Base-by-base conservation (phyloP, 2,329 filamentous ascomycete species). In the Cercospora sesami region DNA sequence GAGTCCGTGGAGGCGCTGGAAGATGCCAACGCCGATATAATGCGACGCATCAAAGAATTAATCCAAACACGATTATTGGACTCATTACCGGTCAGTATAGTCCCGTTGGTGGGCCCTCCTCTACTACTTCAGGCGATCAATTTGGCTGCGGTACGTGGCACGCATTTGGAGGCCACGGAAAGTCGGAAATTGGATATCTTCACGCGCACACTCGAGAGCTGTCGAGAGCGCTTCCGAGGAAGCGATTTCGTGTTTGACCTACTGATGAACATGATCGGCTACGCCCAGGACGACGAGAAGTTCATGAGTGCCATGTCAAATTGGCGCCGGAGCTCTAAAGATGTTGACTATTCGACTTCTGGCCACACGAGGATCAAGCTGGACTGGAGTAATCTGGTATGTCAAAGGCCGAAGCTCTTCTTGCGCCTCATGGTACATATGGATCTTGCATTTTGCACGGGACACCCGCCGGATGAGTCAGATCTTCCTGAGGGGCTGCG, bases 81-180 rank as follows among this genome's bases (percentile, higher is more conserved):
- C 33, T 68, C 63, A n/a, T 33, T 72, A 9, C 67, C 71, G 9
- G 67, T 72, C 61, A 66, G 60, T 60, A 63, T 68, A 8, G 64
- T 66, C 5, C 65, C 71, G 12, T 31, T 70, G 10, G 51, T 72
- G 14, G 71, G 60, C 3, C 60, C 66, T 5, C 68, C 71, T 6
- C 64, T 70, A 7, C 64, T 70, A 36, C 64, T 72, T 7, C 67
- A 72, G 48, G 71, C 69, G 4, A 70, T 69, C 65, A 72, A 71
- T 39, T 64, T 71, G 6, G 66, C 69, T 21, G 71, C 71, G 18
- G 68, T 66, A 16, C 63, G 71, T 16, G 71, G 71, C 5, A 68
- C 69, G 4, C 63, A 66, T 10, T 67, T 68, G 60, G 67, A 70
- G 62, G 64, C 71, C 9, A 63, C 63, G 5, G 67, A 72, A 23